A percentile compares a stretch with the other conserved stretches of the same genome.
Evolutionary conservation across 2,329 filamentous ascomycete species (phyloP).

Genomic region (Fusarium sp.): DNA sequence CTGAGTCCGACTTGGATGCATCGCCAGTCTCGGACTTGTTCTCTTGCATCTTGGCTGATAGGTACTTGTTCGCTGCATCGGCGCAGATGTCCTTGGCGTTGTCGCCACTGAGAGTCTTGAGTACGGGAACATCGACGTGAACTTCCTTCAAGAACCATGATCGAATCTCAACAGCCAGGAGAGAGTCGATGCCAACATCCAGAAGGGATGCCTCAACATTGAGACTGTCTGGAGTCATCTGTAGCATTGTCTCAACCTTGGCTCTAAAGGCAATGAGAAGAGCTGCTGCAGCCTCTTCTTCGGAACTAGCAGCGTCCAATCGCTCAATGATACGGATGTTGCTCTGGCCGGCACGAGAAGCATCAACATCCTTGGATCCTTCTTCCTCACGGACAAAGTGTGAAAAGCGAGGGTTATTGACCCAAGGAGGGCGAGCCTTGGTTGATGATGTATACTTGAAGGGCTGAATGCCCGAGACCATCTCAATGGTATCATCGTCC

Average conservation of each 20-base stretch:
- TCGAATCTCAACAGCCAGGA: slow-evolving; percentile 4
- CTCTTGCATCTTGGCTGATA: slow-evolving; percentile 6
- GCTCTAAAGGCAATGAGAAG: neutral
- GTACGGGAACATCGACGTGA: slow-evolving; percentile 1
- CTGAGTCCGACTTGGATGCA: neutral
- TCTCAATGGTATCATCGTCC: neutral
- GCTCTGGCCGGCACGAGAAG: neutral
- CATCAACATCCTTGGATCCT: neutral
- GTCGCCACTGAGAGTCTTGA: slow-evolving; percentile 3
- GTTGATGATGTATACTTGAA: neutral
- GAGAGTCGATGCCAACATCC: neutral
- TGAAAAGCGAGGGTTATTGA: slow-evolving; percentile 5
- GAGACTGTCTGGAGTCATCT: slow-evolving; percentile 1
- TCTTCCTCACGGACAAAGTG: slow-evolving; percentile 6
- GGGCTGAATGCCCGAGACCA: slow-evolving; percentile 4
- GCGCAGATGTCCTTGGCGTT: slow-evolving; percentile 2
- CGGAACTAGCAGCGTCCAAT: neutral
- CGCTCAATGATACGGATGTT: neutral
- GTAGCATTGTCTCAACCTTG: slow-evolving; percentile 4
- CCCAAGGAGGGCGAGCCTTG: slow-evolving; percentile 8
- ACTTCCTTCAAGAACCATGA: slow-evolving; percentile 17
- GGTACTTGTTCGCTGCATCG: slow-evolving; percentile 3
- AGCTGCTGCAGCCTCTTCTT: neutral
- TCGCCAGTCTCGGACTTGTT: neutral
- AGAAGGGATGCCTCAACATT: neutral